Conservation (phyloP, 768 basidiomycete genomes). For the Sistotremastrum suecicum region DNA sequence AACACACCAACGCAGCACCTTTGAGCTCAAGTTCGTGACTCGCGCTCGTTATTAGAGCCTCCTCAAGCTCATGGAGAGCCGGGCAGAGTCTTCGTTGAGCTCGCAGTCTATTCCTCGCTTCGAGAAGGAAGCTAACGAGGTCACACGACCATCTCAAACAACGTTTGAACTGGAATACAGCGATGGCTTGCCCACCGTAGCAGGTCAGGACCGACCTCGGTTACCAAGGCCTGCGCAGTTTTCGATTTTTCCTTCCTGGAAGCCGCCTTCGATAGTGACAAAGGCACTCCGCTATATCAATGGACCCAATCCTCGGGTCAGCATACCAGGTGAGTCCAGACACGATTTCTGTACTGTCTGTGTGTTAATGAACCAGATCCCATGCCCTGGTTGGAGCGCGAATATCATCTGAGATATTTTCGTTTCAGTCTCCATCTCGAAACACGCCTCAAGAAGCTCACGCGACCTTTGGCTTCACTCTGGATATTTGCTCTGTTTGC, state of each 20-base stretch:
- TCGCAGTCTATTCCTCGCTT: neutral
- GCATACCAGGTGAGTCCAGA: conserved; percentile 28
- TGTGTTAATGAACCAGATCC: conserved; percentile 26
- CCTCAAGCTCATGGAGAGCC: conserved; percentile 2
- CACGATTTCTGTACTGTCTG: conserved; percentile 1
- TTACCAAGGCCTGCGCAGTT: neutral
- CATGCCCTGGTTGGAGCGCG: conserved; percentile 38
- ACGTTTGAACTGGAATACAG: neutral
- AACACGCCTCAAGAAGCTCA: conserved; percentile 33
- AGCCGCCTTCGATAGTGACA: conserved; percentile 5
- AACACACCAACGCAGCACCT: neutral
- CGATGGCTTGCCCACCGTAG: neutral
- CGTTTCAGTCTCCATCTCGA: conserved; percentile 31
- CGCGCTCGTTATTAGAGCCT: conserved; percentile 5
- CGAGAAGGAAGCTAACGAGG: neutral
- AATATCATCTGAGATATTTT: conserved; percentile 14
- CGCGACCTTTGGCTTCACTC: conserved; percentile 34
- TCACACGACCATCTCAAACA: neutral
- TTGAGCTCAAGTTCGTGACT: neutral
- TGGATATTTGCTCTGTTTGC: conserved; percentile 43
- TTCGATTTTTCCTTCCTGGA: neutral
- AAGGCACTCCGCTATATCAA: conserved; percentile 25
- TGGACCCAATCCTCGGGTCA: conserved; percentile 47
- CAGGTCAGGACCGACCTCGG: neutral
- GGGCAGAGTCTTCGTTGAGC: neutral